Percentiles rank a stretch among this genome's conserved stretches.
Evolutionary conservation across 1,139 yeast genomes (phyloP).

Genomic region (Saccharomyces hybrid): DNA sequence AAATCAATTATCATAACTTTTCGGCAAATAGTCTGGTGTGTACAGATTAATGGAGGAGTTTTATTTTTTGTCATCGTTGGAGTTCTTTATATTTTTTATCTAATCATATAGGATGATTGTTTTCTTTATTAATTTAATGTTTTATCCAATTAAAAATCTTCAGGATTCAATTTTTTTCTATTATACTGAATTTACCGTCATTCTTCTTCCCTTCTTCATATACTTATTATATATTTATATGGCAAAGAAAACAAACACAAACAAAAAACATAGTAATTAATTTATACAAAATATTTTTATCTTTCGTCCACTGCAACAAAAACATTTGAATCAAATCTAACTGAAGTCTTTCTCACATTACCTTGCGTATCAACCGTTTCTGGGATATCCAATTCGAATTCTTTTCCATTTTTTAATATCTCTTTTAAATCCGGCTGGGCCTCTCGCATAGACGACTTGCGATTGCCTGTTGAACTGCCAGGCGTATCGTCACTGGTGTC

Average conservation of each 20-base stretch:
- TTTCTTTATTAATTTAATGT: not conserved
- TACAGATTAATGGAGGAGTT: not conserved
- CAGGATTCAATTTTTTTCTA: not conserved
- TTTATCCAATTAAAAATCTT: not conserved
- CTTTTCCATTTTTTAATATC: constrained; percentile 42
- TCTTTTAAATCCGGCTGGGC: constrained; percentile 41
- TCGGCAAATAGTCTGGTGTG: not conserved
- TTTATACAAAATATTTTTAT: not conserved
- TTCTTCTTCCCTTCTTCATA: not conserved
- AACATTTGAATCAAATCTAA: constrained; percentile 62
- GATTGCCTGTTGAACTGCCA: not conserved
- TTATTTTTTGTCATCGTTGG: not conserved
- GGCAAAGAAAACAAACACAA: not conserved
- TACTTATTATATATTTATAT: not conserved
- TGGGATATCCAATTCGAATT: constrained; percentile 45
- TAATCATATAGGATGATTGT: not conserved
- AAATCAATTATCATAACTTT: not conserved
- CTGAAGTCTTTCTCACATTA: constrained; percentile 52
- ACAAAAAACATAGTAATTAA: not conserved
- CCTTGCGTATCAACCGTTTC: constrained; percentile 30
- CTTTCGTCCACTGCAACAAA: constrained; percentile 37
- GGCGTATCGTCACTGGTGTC: constrained; percentile 8
- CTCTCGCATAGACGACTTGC: constrained; percentile 31
- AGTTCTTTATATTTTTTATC: not conserved
- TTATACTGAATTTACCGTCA: not conserved